phyloP scores from a whole-genome alignment of 2,329 filamentous ascomycete genomes.

The Cryphonectria naterciae region DNA sequence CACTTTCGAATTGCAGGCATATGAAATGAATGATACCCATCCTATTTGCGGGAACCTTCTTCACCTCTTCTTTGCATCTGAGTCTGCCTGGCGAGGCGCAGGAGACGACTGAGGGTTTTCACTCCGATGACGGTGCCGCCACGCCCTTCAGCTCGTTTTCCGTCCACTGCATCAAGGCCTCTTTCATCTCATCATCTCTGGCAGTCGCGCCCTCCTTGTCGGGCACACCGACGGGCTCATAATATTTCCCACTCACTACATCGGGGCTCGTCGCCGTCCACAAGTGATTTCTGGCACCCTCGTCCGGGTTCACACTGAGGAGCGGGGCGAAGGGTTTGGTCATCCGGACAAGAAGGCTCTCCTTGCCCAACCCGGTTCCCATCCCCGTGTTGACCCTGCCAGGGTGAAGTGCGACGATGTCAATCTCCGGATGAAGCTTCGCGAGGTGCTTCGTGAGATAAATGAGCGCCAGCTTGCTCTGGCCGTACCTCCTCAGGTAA shows the following conservation, averaged over 20 bases:
- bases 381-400: slow-evolving; percentile 46
- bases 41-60: not conserved
- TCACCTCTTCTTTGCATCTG: not conserved
- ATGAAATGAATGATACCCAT: not conserved
- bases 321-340: slow-evolving; percentile 16
- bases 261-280: slow-evolving; percentile 43
- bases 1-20: not conserved
- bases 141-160: slow-evolving; percentile 34
- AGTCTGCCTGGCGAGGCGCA: not conserved
- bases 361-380: slow-evolving; percentile 17
- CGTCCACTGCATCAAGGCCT: slow-evolving; percentile 31
- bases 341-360: slow-evolving; percentile 20
- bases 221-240: slow-evolving; percentile 40
- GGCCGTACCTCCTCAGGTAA: slow-evolving; percentile 47
- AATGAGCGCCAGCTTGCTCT: slow-evolving; percentile 53
- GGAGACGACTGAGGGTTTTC: not conserved
- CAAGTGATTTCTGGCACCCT: slow-evolving; percentile 43
- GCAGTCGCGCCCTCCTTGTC: slow-evolving; percentile 30
- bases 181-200: slow-evolving; percentile 33
- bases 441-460: slow-evolving; percentile 47
- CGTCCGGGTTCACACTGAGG: slow-evolving; percentile 33
- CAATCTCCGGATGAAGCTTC: slow-evolving; percentile 42
- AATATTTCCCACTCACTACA: slow-evolving; percentile 40
- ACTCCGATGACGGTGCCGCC: not conserved
- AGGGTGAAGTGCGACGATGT: slow-evolving; percentile 44